These are phyloP conservation scores for Gnomoniopsis smithogilvyi DNA, from an alignment of 2,329 filamentous ascomycete genomes.

Conservation along the genomic window DNA sequence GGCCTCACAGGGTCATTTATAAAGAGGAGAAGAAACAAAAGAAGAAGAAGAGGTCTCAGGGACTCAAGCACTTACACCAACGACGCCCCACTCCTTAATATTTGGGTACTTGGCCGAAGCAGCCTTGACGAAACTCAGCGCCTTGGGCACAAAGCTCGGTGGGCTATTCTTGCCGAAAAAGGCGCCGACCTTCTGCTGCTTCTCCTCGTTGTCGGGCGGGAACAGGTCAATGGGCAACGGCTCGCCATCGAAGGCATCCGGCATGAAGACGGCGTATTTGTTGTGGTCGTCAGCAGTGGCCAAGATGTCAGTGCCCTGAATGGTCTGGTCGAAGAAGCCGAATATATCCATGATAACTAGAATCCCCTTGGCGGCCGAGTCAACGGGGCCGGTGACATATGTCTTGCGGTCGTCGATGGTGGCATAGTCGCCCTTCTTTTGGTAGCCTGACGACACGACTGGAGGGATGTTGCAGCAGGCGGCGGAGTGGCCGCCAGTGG, in stretches of 20 bases:
- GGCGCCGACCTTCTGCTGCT: slow-evolving; percentile 52
- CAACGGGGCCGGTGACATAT: slow-evolving; percentile 45
- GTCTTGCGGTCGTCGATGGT: slow-evolving; percentile 42
- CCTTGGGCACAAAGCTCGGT: slow-evolving; percentile 42
- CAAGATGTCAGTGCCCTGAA: slow-evolving; percentile 69
- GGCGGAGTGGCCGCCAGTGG: slow-evolving; percentile 34
- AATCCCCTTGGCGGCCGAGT: slow-evolving; percentile 52
- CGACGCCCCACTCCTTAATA: slow-evolving; percentile 57
- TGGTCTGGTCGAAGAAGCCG: slow-evolving; percentile 66
- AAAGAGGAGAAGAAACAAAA: neutral
- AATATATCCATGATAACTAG: slow-evolving; percentile 66
- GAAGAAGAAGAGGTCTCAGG: too few relatives aligned
- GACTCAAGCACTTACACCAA: slow-evolving; percentile 53
- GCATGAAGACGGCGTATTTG: slow-evolving; percentile 84
- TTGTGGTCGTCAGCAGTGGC: slow-evolving; percentile 51
- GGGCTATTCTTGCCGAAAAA: slow-evolving; percentile 56
- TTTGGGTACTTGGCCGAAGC: slow-evolving; percentile 48
- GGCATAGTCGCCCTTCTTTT: slow-evolving; percentile 42
- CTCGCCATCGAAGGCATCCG: slow-evolving; percentile 83
- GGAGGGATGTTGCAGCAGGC: slow-evolving; percentile 45
- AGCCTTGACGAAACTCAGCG: slow-evolving; percentile 55
- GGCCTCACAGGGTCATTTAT: neutral
- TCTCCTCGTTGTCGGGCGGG: slow-evolving; percentile 62
- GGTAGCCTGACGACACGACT: slow-evolving; percentile 41
- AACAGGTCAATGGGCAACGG: slow-evolving; percentile 58